A percentile compares a stretch with the other conserved stretches of the same genome.
Conservation (phyloP, 768 basidiomycete species). For the Phylloporus rhodoxanthus region DNA sequence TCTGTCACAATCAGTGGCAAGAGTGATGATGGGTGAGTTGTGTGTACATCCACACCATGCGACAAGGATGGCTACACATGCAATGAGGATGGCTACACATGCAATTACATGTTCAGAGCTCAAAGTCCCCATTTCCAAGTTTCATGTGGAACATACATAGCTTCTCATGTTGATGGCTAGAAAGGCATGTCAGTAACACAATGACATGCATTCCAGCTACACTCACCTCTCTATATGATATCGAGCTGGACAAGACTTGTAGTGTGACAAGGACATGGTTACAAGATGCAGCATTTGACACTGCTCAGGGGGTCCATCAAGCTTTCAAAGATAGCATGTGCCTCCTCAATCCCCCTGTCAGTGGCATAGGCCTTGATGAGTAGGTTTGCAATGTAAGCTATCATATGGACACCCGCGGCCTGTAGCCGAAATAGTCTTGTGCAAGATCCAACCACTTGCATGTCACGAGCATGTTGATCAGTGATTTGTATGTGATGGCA, state of each 20-base stretch:
- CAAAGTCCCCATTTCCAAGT: too few relatives aligned
- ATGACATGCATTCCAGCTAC: background rate
- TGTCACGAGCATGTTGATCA: slow-evolving; percentile 81
- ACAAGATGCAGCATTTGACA: slow-evolving; percentile 78
- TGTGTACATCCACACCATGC: too few relatives aligned
- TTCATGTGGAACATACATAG: too few relatives aligned
- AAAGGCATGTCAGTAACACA: background rate
- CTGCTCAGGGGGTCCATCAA: slow-evolving; percentile 77
- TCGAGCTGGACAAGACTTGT: slow-evolving; percentile 38
- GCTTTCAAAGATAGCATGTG: slow-evolving; percentile 73
- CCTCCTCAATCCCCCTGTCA: slow-evolving; percentile 60
- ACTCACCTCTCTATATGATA: slow-evolving; percentile 30
- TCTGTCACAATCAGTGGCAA: too few relatives aligned
- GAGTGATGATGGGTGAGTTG: too few relatives aligned
- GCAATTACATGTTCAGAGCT: too few relatives aligned
- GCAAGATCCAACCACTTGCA: slow-evolving; percentile 76
- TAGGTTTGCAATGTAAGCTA: slow-evolving; percentile 87
- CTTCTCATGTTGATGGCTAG: slow-evolving; percentile 86
- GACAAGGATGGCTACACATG: too few relatives aligned
- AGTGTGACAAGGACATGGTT: slow-evolving; percentile 73
- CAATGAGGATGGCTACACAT: too few relatives aligned
- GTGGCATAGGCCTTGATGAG: slow-evolving; percentile 59
- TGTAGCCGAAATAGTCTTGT: slow-evolving; percentile 64
- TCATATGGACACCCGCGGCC: slow-evolving; percentile 69
- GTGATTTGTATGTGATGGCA: slow-evolving; percentile 81